Percentiles rank a stretch among this genome's conserved stretches.
Evolutionary conservation across 768 basidiomycete species (phyloP).

Genomic region (Podaxis mareebaensis): DNA sequence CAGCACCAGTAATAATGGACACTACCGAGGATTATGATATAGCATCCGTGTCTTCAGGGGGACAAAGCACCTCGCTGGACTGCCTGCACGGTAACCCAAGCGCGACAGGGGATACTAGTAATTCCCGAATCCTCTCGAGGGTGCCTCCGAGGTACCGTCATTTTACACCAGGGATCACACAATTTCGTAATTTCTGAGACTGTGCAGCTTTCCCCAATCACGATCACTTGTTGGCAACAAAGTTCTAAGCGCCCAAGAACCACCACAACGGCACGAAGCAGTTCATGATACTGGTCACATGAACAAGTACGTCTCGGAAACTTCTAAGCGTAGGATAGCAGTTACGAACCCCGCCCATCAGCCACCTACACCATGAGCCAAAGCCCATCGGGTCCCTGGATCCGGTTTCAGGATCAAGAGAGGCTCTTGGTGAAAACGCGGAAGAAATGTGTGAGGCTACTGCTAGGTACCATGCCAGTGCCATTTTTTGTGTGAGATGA

Average conservation of each 20-base stretch:
- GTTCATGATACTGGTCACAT: not conserved
- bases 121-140: not conserved
- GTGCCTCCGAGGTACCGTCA: not conserved
- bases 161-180: not conserved
- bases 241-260: not conserved
- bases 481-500: conserved; percentile 5
- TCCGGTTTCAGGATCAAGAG: conserved; percentile 2
- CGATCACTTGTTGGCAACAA: not conserved
- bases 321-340: not conserved
- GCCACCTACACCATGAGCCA: too few species aligned
- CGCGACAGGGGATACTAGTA: not conserved
- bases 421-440: conserved; percentile 2
- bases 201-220: not conserved
- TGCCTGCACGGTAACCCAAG: not conserved
- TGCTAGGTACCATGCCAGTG: conserved; percentile 3
- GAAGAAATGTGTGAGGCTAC: not conserved
- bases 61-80: not conserved
- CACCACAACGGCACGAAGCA: not conserved
- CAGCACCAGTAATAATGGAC: conserved; percentile 1
- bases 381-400: not conserved
- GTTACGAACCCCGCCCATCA: not conserved
- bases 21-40: not conserved
- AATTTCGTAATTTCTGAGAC: not conserved
- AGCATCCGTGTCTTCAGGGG: conserved; percentile 2
- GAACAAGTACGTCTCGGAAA: not conserved